Base-by-base conservation (phyloP, 805 yeast species). In the Starmerella bombi region DNA sequence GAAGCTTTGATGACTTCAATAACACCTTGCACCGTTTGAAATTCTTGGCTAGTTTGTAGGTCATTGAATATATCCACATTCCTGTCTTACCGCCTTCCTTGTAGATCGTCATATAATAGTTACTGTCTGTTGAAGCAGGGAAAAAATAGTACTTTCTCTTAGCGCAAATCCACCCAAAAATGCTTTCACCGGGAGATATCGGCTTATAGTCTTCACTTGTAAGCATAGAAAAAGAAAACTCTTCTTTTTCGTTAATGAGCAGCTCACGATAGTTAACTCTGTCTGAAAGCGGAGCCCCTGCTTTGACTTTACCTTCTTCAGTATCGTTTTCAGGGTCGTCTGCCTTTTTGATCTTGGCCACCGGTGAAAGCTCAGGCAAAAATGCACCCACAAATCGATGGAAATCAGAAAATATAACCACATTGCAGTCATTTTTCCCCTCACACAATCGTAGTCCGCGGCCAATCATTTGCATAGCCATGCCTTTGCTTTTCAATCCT, bases 391-490 rank as follows among this genome's bases (percentile, higher is more conserved):
- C 41, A 31, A 44, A 38, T 4, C 15, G 15, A 25, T 30, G 28
- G 32, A 50, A 37, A n/a, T 46, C 48, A 2, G 44, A 29, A 25
- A 52, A 52, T 14, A 43, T 17, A 5, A 83, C 67, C 5, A 86
- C 67, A 51, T 77, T 79, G 52, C 96, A 84, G 44, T 65, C 62
- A 2, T 65, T 58, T 53, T 86, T 86, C 0, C 69, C 72, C 2
- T 67, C 62, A 51, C 74, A 75, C 12, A 72, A 49, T 28, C 97
- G 61, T 31, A 86, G 60, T 0, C 96, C 97, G 41, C 97, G 66
- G 0, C 97, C 97, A 16, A 86, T 69, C 94, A 86, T 86, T 55
- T 86, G 97, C 15, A 75, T 67, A 28, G 83, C 59, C 32, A 86
- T 60, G 0, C 80, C 73, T 25, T 74, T 61, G 1, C 95, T 85